phyloP scores from a whole-genome alignment of 805 yeast genomes.

The Ogataea neopini region DNA sequence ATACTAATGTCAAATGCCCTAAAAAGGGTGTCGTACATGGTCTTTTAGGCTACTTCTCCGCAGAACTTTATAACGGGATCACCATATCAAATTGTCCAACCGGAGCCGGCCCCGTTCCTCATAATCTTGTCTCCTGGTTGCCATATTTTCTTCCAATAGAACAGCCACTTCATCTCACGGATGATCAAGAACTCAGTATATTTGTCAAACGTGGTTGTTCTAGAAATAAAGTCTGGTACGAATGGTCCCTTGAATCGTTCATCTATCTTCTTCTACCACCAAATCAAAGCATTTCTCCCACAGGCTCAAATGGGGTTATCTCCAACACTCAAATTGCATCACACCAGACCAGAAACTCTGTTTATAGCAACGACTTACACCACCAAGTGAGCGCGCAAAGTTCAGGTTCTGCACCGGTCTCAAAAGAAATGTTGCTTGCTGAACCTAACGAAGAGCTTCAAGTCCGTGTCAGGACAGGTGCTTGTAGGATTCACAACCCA shows the following conservation, averaged over 20 bases:
- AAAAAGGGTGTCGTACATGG: constrained; percentile 67
- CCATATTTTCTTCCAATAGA: constrained; percentile 65
- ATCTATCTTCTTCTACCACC: constrained; percentile 37
- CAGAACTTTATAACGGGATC: constrained; percentile 63
- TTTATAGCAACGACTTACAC: constrained; percentile 26
- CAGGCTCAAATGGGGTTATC: constrained; percentile 14
- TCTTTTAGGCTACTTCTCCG: constrained; percentile 71
- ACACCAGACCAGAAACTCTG: constrained; percentile 4
- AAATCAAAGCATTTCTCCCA: constrained; percentile 15
- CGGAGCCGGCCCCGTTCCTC: constrained; percentile 37
- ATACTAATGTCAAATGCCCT: constrained; percentile 41
- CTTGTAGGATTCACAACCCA: constrained; percentile 41
- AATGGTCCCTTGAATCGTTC: constrained; percentile 61
- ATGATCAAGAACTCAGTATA: constrained; percentile 55
- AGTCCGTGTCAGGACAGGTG: constrained; percentile 44
- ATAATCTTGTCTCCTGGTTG: constrained; percentile 61
- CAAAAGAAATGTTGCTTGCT: background rate
- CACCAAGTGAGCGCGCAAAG: constrained; percentile 27
- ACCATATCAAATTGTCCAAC: constrained; percentile 52
- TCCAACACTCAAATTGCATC: constrained; percentile 1
- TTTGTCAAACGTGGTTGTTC: constrained; percentile 49
- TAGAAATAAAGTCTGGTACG: constrained; percentile 59
- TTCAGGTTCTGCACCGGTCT: background rate
- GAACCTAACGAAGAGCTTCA: constrained; percentile 38
- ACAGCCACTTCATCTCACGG: constrained; percentile 51